Percentiles rank a stretch among this genome's conserved stretches.
These are phyloP conservation scores for Colletotrichum camelliae DNA, from an alignment of 2,329 filamentous ascomycete species.

Conservation along the genomic window DNA sequence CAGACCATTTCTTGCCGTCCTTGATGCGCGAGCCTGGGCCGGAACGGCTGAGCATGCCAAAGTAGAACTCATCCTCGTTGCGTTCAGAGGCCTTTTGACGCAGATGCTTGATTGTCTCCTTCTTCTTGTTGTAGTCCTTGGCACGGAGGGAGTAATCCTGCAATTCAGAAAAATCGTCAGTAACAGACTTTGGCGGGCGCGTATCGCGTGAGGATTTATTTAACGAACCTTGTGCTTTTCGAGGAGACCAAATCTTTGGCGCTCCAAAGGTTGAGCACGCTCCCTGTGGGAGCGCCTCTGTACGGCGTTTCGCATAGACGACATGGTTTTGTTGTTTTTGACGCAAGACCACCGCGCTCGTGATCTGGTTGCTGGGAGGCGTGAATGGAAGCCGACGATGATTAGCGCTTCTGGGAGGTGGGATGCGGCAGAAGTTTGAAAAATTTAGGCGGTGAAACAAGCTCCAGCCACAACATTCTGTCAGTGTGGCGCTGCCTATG, in stretches of 20 bases:
- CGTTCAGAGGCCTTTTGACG: slow-evolving; percentile 67
- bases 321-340: slow-evolving; percentile 42
- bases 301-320: slow-evolving; percentile 65
- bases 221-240: slow-evolving; percentile 88
- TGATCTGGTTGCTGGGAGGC: neutral
- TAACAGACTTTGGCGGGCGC: neutral
- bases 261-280: slow-evolving; percentile 84
- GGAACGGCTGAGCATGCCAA: slow-evolving; percentile 69
- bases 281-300: slow-evolving; percentile 88
- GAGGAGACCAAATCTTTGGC: slow-evolving; percentile 85
- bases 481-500: neutral
- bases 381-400: neutral
- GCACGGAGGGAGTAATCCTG: slow-evolving; percentile 71
- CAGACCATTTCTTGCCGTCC: slow-evolving; percentile 57
- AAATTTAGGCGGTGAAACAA: slow-evolving; percentile 23
- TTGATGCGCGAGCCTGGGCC: slow-evolving; percentile 57
- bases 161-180: neutral
- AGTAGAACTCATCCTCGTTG: slow-evolving; percentile 78
- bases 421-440: slow-evolving; percentile 24
- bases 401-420: neutral
- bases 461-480: slow-evolving; percentile 4
- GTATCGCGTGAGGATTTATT: neutral
- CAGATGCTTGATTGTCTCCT: slow-evolving; percentile 63
- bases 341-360: neutral
- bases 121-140: slow-evolving; percentile 70